A percentile compares a stretch with the other conserved stretches of the same genome.
Conservation (phyloP, 306 rosid species). For the Astragalus membranaceus region DNA sequence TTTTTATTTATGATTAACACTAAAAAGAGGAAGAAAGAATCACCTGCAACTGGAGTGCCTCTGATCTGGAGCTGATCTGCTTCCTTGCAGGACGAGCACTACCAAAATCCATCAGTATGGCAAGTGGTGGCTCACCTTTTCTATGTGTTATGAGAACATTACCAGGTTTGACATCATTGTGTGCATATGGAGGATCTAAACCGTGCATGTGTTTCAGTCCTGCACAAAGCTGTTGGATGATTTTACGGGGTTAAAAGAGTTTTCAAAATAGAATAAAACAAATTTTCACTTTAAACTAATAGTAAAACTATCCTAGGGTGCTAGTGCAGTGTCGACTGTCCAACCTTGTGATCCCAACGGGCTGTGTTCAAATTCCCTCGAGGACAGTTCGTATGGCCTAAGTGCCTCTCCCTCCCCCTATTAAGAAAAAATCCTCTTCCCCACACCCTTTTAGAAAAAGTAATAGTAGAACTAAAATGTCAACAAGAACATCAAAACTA, state of each 20-base stretch:
- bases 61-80: slow-evolving; percentile 69
- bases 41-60: slow-evolving; percentile 97
- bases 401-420: not conserved
- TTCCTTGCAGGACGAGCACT: slow-evolving; percentile 91
- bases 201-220: slow-evolving; percentile 96
- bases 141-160: slow-evolving; percentile 75
- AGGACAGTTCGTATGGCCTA: not conserved
- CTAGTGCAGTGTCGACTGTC: not conserved
- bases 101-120: slow-evolving; percentile 98
- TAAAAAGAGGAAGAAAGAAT: not conserved
- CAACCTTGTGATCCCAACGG: not conserved
- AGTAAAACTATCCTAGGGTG: not conserved
- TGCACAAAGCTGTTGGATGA: slow-evolving; percentile 79
- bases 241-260: slow-evolving; percentile 28
- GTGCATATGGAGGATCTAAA: slow-evolving; percentile 94
- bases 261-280: not conserved
- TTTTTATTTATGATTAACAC: not conserved
- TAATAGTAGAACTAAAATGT: not conserved
- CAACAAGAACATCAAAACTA: slow-evolving; percentile 1
- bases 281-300: not conserved
- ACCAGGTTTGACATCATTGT: slow-evolving; percentile 97
- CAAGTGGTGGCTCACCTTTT: slow-evolving; percentile 77
- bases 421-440: not conserved
- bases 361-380: not conserved
- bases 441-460: not conserved